Evolutionary conservation across 2,329 filamentous ascomycete genomes (phyloP).

Genomic region (Curvularia lunata): DNA sequence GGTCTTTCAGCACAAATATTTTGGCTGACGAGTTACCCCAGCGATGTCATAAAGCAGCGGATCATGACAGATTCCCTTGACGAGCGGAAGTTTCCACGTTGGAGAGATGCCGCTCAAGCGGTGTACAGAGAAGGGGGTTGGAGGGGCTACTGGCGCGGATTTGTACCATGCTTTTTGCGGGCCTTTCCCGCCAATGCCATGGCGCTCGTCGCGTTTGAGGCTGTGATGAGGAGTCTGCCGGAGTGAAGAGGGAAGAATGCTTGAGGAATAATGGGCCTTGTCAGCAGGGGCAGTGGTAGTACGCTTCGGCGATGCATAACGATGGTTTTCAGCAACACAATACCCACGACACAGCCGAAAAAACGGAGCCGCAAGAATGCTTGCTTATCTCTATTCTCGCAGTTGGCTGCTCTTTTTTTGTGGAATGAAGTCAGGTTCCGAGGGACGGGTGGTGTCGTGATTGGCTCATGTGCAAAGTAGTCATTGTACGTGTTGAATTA

Average conservation of each 20-base stretch:
- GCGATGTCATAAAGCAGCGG: constrained; percentile 92
- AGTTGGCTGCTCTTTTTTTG: too few species aligned
- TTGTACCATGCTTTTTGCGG: constrained; percentile 88
- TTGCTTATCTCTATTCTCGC: neutral
- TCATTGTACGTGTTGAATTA: neutral
- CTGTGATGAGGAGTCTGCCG: constrained; percentile 71
- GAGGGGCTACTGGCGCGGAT: constrained; percentile 88
- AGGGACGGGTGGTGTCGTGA: neutral
- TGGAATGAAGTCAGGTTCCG: neutral
- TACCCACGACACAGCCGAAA: neutral
- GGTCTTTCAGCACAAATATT: constrained; percentile 92
- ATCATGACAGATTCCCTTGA: constrained; percentile 96
- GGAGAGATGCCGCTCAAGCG: constrained; percentile 78
- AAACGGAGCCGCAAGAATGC: neutral
- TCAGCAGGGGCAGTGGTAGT: neutral
- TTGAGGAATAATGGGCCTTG: neutral
- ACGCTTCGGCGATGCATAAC: constrained; percentile 1
- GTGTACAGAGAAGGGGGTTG: constrained; percentile 79
- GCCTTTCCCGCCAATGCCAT: constrained; percentile 96
- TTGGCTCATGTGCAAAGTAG: neutral
- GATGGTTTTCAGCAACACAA: constrained; percentile 1
- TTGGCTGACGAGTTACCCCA: constrained; percentile 91
- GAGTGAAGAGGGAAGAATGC: constrained; percentile 25
- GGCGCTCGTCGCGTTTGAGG: constrained; percentile 92
- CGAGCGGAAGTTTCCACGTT: constrained; percentile 68